Evolutionary conservation across 2,329 filamentous ascomycete genomes (phyloP).

Genomic region (Xenosphaeropsis pyriputrescens): DNA sequence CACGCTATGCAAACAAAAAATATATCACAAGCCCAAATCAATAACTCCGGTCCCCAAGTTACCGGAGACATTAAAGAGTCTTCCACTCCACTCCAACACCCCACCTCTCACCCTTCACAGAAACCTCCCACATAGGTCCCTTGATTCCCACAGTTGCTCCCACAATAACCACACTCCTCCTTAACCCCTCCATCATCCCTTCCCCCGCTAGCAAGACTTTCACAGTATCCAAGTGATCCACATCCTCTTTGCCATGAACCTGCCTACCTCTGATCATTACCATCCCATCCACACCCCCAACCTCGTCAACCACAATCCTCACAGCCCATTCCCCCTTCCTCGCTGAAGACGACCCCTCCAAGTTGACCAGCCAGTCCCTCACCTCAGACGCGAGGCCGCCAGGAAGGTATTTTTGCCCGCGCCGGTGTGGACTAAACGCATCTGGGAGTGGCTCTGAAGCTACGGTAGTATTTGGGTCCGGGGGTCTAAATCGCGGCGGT

Average conservation of each 20-base stretch:
- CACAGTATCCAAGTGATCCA: slow-evolving; percentile 7
- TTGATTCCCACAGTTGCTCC: slow-evolving; percentile 16
- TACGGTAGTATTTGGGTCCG: slow-evolving; percentile 3
- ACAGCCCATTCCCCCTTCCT: slow-evolving; percentile 12
- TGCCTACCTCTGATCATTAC: slow-evolving; percentile 14
- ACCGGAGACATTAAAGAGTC: slow-evolving; percentile 6
- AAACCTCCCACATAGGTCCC: slow-evolving; percentile 18
- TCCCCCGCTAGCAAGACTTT: slow-evolving; percentile 18
- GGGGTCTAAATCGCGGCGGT: slow-evolving; percentile 16
- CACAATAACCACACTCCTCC: slow-evolving; percentile 11
- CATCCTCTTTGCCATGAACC: slow-evolving; percentile 4
- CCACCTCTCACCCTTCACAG: slow-evolving; percentile 16
- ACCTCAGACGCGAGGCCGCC: slow-evolving; percentile 32
- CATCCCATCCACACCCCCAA: slow-evolving; percentile 13
- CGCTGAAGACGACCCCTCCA: slow-evolving; percentile 7
- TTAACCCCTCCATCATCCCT: slow-evolving; percentile 9
- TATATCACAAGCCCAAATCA: too few species aligned
- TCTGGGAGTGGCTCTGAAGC: slow-evolving; percentile 26
- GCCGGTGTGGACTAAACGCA: slow-evolving; percentile 35
- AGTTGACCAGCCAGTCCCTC: slow-evolving; percentile 33
- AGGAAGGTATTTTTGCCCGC: slow-evolving; percentile 29
- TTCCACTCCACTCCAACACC: slow-evolving; percentile 20
- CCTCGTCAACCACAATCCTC: slow-evolving; percentile 14
- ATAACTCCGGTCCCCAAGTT: too few species aligned
- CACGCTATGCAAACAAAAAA: too few species aligned